phyloP scores from a whole-genome alignment of 371 early-diverging fungal species.

The Apophysomyces elegans region DNA sequence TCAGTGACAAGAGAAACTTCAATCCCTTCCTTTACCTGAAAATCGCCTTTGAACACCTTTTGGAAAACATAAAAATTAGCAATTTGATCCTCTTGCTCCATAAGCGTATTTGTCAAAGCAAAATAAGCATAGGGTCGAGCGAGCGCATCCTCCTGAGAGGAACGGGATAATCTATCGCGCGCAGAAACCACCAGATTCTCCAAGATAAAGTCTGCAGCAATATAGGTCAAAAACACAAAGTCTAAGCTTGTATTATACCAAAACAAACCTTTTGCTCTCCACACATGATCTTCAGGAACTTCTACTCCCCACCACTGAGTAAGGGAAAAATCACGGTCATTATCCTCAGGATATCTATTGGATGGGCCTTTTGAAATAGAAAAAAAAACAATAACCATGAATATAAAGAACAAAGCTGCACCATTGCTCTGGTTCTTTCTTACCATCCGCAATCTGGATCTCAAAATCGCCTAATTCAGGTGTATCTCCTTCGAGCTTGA shows the following conservation, averaged over 20 bases:
- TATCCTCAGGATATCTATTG: slow-evolving; percentile 29
- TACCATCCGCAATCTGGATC: slow-evolving; percentile 63
- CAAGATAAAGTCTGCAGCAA: slow-evolving; percentile 28
- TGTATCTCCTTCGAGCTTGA: slow-evolving; percentile 60
- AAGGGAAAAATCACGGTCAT: slow-evolving; percentile 36
- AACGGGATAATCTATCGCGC: slow-evolving; percentile 18
- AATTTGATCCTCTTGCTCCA: slow-evolving; percentile 41
- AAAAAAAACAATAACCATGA: not conserved
- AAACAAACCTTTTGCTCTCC: slow-evolving; percentile 53
- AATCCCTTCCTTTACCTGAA: slow-evolving; percentile 50
- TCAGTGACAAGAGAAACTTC: not conserved
- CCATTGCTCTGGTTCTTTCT: not conserved
- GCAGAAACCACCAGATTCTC: slow-evolving; percentile 32
- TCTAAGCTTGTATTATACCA: not conserved
- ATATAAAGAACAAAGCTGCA: not conserved
- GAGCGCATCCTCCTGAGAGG: slow-evolving; percentile 30
- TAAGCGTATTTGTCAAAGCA: slow-evolving; percentile 37
- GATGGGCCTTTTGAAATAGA: slow-evolving; percentile 27
- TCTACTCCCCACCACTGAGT: slow-evolving; percentile 53
- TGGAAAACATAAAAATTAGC: slow-evolving; percentile 62
- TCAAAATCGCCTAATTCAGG: slow-evolving; percentile 70
- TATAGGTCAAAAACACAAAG: not conserved
- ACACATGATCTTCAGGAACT: slow-evolving; percentile 44
- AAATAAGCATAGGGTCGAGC: slow-evolving; percentile 37
- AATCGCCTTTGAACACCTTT: slow-evolving; percentile 58